A percentile compares a stretch with the other conserved stretches of the same genome.
Conservation (phyloP, 352 stramenopile genomes). For the Globisporangium cylindrosporum region DNA sequence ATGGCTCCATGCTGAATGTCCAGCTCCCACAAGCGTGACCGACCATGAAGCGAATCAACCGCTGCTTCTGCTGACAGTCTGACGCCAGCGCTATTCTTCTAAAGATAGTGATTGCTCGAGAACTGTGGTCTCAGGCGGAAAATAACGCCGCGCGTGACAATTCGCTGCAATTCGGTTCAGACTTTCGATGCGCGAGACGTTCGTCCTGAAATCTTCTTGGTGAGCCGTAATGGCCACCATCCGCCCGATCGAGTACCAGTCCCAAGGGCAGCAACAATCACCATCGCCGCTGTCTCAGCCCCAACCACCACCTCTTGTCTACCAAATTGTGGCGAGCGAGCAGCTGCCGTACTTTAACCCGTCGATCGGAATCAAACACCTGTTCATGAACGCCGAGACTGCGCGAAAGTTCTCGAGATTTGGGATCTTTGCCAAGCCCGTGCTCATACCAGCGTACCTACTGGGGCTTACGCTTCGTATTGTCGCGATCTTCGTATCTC, state of each 20-base stretch:
- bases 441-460: not conserved
- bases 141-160: not conserved
- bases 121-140: not conserved
- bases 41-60: too few relatives aligned
- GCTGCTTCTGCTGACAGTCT: not conserved
- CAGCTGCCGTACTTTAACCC: constrained; percentile 9
- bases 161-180: not conserved
- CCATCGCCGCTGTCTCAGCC: too few relatives aligned
- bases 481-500: not conserved
- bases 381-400: constrained; percentile 1
- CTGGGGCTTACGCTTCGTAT: not conserved
- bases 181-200: not conserved
- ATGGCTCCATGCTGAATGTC: not conserved
- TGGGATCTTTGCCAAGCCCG: too few relatives aligned
- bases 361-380: not conserved
- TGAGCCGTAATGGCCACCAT: not conserved
- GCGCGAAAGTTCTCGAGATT: not conserved
- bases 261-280: too few relatives aligned
- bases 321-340: constrained; percentile 9
- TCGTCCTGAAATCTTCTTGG: not conserved
- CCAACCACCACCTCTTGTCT: not conserved
- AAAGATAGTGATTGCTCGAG: not conserved
- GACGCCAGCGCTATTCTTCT: not conserved
- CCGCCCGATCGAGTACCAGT: not conserved
- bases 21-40: not conserved